Percentiles rank a stretch among this genome's conserved stretches.
These are phyloP conservation scores for Candida montana DNA, from an alignment of 805 yeast genomes.

Conservation along the genomic window DNA sequence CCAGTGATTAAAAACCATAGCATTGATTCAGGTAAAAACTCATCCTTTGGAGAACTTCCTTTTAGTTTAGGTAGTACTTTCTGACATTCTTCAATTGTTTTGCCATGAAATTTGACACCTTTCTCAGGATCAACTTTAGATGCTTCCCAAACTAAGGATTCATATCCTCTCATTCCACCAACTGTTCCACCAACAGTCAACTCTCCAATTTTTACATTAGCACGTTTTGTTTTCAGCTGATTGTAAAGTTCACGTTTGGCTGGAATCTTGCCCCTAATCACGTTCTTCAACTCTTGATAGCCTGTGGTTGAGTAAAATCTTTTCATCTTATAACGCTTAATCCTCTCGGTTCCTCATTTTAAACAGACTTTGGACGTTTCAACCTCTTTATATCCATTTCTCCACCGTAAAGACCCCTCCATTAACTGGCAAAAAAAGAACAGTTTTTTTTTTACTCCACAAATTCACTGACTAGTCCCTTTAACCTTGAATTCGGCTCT, in stretches of 20 bases:
- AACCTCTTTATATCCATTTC: too few relatives aligned
- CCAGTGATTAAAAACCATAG: slow-evolving; percentile 78
- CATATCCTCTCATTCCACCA: slow-evolving; percentile 81
- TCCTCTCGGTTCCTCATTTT: too few relatives aligned
- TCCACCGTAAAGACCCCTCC: neutral
- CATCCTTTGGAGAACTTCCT: slow-evolving; percentile 24
- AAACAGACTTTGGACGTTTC: too few relatives aligned
- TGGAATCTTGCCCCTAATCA: slow-evolving; percentile 29
- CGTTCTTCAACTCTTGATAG: neutral
- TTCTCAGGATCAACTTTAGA: slow-evolving; percentile 69
- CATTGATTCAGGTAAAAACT: slow-evolving; percentile 63
- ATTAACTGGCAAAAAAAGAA: too few relatives aligned
- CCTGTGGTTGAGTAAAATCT: slow-evolving; percentile 18
- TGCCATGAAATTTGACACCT: slow-evolving; percentile 77
- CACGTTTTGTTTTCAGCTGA: slow-evolving; percentile 34
- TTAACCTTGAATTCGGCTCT: neutral
- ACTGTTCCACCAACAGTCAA: slow-evolving; percentile 39
- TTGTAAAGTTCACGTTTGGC: slow-evolving; percentile 35
- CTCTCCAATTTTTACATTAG: slow-evolving; percentile 37
- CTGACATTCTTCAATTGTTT: slow-evolving; percentile 70
- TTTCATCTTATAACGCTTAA: neutral
- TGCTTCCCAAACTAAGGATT: slow-evolving; percentile 75
- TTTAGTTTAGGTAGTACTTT: slow-evolving; percentile 48
- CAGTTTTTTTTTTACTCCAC: neutral
- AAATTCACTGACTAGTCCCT: neutral